Evolutionary conservation across 2,329 filamentous ascomycete species (phyloP).

Genomic region (Fusarium euwallaceae): DNA sequence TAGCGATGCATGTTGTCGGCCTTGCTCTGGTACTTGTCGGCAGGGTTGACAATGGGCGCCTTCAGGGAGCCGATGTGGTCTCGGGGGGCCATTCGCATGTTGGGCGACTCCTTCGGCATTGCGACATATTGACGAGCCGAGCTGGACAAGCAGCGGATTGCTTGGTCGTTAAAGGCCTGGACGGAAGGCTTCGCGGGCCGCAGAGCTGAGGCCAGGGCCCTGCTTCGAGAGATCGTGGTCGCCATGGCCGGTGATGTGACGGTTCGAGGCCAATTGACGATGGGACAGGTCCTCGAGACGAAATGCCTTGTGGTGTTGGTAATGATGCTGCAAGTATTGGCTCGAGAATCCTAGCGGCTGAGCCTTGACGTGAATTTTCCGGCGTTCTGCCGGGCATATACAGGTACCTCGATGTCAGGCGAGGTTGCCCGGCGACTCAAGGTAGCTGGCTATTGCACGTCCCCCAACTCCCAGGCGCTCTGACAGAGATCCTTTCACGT

Average conservation of each 20-base stretch:
- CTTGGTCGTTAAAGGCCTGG: constrained; percentile 56
- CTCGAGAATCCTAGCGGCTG: constrained; percentile 42
- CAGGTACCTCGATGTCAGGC: constrained; percentile 22
- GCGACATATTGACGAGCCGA: constrained; percentile 65
- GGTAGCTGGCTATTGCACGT: constrained; percentile 36
- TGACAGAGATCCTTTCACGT: constrained; percentile 40
- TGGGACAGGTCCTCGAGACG: constrained; percentile 43
- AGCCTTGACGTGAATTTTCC: constrained; percentile 39
- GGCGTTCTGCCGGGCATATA: constrained; percentile 48
- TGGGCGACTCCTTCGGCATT: constrained; percentile 71
- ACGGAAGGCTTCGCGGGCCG: constrained; percentile 63
- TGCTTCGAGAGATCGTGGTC: constrained; percentile 69
- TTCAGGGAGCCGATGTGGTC: constrained; percentile 74
- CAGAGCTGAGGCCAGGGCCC: constrained; percentile 68
- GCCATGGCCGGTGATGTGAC: constrained; percentile 64
- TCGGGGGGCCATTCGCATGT: constrained; percentile 76
- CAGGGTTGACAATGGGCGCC: constrained; percentile 86
- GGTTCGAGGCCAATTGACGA: constrained; percentile 61
- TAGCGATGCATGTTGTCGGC: constrained; percentile 92
- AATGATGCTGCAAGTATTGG: constrained; percentile 49
- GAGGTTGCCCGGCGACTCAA: not conserved
- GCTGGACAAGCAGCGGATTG: constrained; percentile 64
- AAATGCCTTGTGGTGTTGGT: constrained; percentile 49
- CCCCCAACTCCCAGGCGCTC: not conserved
- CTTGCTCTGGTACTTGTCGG: constrained; percentile 92